A percentile compares a stretch with the other conserved stretches of the same genome.
Conservation (phyloP, 1,284 basidiomycete species). For the Rhodotorula sp. region DNA sequence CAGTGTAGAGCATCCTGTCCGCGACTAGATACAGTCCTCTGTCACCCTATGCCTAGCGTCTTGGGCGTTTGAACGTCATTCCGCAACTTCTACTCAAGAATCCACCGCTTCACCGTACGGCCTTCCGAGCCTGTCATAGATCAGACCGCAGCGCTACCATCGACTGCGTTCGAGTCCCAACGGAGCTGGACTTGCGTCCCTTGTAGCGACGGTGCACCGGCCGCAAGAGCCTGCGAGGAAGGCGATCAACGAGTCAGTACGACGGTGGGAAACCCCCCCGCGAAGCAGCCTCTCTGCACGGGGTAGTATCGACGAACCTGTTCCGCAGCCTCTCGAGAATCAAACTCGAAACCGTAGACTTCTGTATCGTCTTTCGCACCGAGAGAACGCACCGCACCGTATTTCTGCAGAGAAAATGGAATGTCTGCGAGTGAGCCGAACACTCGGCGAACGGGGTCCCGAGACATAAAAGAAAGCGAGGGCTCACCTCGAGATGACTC, state of each 20-base stretch:
- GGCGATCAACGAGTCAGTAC: neutral
- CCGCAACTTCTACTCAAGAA: too few species aligned
- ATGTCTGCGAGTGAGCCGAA: too few species aligned
- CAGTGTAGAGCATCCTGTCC: too few species aligned
- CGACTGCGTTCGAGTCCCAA: neutral
- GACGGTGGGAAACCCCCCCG: neutral
- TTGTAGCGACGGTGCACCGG: neutral
- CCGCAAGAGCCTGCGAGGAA: neutral
- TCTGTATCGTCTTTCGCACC: neutral
- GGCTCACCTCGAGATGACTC: constrained; percentile 6
- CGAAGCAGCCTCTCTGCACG: neutral
- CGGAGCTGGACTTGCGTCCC: neutral
- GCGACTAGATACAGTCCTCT: too few species aligned
- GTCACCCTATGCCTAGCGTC: too few species aligned
- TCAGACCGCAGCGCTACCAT: neutral
- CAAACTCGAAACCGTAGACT: constrained; percentile 6
- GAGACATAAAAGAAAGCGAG: too few species aligned
- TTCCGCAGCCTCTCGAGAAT: constrained; percentile 8
- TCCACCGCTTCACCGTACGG: too few species aligned
- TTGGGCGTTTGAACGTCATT: too few species aligned
- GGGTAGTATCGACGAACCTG: neutral
- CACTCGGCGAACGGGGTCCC: too few species aligned
- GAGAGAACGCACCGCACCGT: neutral
- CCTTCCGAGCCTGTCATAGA: too few species aligned
- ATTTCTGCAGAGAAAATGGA: neutral